Conservation (phyloP, 108 stramenopile genomes). For the Bacterosira constricta region DNA sequence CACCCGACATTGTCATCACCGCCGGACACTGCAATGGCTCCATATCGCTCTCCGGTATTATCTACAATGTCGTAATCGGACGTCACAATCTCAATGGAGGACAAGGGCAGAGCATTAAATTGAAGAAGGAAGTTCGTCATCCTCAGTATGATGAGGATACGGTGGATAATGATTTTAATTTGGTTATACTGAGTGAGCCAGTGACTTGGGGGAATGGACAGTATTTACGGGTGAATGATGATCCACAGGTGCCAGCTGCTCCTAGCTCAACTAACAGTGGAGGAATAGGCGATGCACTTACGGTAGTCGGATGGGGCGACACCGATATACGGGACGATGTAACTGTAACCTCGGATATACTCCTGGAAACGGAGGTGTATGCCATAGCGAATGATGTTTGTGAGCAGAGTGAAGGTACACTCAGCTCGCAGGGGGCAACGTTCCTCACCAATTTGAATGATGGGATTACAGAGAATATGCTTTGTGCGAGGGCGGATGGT, state of each 20-base stretch:
- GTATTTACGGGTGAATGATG: not conserved
- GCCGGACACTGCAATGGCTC: constrained; percentile 1
- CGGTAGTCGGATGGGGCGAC: constrained; percentile 51
- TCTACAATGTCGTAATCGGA: not conserved
- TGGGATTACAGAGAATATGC: constrained; percentile 39
- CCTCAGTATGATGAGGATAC: not conserved
- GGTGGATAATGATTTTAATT: not conserved
- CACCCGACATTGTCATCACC: constrained; percentile 4
- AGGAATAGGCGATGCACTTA: constrained; percentile 6
- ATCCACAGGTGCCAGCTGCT: not conserved
- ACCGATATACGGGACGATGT: not conserved
- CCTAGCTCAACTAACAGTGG: not conserved
- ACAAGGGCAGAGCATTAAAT: not conserved
- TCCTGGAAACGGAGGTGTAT: constrained; percentile 35
- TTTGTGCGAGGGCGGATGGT: constrained; percentile 29
- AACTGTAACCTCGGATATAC: not conserved
- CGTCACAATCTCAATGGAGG: not conserved
- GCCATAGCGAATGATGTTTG: constrained; percentile 31
- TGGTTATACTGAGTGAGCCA: not conserved
- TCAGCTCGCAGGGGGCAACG: not conserved
- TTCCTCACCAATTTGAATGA: constrained; percentile 9
- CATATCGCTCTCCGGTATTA: no score
- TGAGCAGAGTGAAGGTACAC: constrained; percentile 12
- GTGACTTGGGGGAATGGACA: not conserved
- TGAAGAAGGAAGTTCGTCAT: not conserved